These are phyloP conservation scores for Lepidium didymum DNA, from an alignment of 345 rosid species.

Conservation along the genomic window DNA sequence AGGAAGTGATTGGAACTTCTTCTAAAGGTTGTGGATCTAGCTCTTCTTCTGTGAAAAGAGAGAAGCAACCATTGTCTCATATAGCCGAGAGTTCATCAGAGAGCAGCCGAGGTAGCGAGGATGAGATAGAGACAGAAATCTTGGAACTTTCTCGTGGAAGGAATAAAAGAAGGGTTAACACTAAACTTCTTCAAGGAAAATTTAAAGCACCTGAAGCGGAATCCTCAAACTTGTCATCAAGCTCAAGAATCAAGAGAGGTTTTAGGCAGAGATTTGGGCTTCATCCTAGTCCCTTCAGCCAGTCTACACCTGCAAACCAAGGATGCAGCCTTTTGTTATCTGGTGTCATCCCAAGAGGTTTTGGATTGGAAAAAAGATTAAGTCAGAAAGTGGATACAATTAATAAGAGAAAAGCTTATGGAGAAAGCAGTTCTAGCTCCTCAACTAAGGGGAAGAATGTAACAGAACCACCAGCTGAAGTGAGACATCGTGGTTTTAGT, in stretches of 20 bases:
- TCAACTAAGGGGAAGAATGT: constrained; percentile 51
- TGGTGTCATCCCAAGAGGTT: constrained; percentile 42
- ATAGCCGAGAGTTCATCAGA: constrained; percentile 62
- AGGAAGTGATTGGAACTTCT: constrained; percentile 65
- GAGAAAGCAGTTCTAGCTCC: constrained; percentile 73
- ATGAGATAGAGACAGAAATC: constrained; percentile 44
- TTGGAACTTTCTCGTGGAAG: constrained; percentile 32
- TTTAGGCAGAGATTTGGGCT: constrained; percentile 43
- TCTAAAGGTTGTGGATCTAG: constrained; percentile 42
- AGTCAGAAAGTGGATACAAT: constrained; percentile 34
- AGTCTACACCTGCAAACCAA: constrained; percentile 27
- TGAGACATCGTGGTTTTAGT: constrained; percentile 30
- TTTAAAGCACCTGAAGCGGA: constrained; percentile 30
- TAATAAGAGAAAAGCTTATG: constrained; percentile 49
- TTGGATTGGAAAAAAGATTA: constrained; percentile 42
- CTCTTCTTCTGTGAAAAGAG: constrained; percentile 20
- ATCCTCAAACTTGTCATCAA: constrained; percentile 44
- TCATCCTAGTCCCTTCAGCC: constrained; percentile 37
- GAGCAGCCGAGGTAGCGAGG: constrained; percentile 44
- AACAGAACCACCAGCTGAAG: constrained; percentile 41
- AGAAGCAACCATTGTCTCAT: constrained; percentile 41
- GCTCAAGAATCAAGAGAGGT: constrained; percentile 38
- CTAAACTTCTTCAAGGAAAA: constrained; percentile 27
- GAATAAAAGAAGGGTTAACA: constrained; percentile 34
- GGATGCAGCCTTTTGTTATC: constrained; percentile 48